A percentile compares a stretch with the other conserved stretches of the same genome.
Conservation (phyloP, 192 early-diverging fungal genomes). For the Coemansia sp. region DNA sequence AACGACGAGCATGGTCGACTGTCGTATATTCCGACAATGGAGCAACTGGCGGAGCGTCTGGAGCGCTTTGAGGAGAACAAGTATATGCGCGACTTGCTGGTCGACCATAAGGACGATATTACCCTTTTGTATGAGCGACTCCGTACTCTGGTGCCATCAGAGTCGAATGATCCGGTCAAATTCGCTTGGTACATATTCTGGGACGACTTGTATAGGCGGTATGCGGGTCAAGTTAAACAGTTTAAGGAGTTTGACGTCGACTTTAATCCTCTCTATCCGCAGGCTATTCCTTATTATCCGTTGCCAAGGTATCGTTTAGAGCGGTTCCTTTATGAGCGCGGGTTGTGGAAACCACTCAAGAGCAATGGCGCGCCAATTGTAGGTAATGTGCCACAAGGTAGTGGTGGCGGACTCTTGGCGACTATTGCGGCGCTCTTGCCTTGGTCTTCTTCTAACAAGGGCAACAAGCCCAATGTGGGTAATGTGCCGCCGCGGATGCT, state of each 20-base stretch:
- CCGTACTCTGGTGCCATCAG: constrained; percentile 48
- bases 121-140: constrained; percentile 51
- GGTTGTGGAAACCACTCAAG: constrained; percentile 48
- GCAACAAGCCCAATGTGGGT: background rate
- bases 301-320: constrained; percentile 61
- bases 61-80: constrained; percentile 48
- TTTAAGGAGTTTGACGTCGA: constrained; percentile 51
- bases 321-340: constrained; percentile 59
- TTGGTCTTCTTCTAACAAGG: background rate
- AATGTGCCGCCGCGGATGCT: background rate
- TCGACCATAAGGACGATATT: constrained; percentile 47
- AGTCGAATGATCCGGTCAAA: constrained; percentile 49
- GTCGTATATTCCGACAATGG: constrained; percentile 49
- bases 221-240: constrained; percentile 48
- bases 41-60: constrained; percentile 46
- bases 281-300: constrained; percentile 64
- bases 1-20: constrained; percentile 46
- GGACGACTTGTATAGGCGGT: constrained; percentile 70
- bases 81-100: constrained; percentile 44
- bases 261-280: constrained; percentile 69
- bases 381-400: background rate
- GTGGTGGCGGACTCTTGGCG: background rate
- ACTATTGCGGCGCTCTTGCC: background rate
- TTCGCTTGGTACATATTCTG: constrained; percentile 72
- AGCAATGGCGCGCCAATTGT: background rate